phyloP scores from a whole-genome alignment of 495 filamentous ascomycete species.

The Penicillium maclennaniae region DNA sequence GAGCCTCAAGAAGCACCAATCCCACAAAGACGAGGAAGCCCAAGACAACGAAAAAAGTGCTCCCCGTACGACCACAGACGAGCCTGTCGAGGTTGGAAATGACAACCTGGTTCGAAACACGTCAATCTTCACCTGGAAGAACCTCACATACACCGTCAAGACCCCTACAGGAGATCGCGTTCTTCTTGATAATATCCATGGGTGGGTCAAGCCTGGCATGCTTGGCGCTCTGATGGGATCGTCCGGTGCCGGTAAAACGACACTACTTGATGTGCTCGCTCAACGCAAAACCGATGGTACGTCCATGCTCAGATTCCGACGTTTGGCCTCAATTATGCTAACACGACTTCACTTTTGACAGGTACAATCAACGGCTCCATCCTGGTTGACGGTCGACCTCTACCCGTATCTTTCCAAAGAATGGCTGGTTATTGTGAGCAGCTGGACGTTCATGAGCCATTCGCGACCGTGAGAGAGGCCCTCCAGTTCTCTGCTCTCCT shows the following conservation, averaged over 20 bases:
- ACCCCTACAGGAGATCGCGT: constrained; percentile 35
- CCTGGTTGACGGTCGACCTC: constrained; percentile 73
- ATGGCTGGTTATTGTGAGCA: constrained; percentile 57
- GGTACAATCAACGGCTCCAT: constrained; percentile 84
- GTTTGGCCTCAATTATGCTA: too few relatives aligned
- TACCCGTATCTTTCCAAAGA: constrained; percentile 79
- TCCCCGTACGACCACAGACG: constrained; percentile 1
- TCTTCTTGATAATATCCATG: constrained; percentile 72
- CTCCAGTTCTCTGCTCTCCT: constrained; percentile 57
- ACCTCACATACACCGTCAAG: constrained; percentile 51
- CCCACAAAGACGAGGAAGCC: too few relatives aligned
- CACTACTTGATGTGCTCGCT: constrained; percentile 47
- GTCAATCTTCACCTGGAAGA: constrained; percentile 50
- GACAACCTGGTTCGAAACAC: constrained; percentile 28
- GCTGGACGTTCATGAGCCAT: constrained; percentile 56
- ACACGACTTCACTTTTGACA: too few relatives aligned
- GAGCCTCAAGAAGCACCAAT: constrained; percentile 11
- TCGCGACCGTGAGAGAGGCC: constrained; percentile 58
- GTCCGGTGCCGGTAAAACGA: constrained; percentile 62
- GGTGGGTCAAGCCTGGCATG: constrained; percentile 83
- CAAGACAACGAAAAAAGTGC: not conserved
- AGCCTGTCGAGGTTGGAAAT: constrained; percentile 11
- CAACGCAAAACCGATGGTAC: constrained; percentile 74
- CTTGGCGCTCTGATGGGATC: constrained; percentile 66
- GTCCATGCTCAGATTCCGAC: too few relatives aligned